phyloP scores from a whole-genome alignment of 2,329 filamentous ascomycete genomes.

The Exophiala sideris region DNA sequence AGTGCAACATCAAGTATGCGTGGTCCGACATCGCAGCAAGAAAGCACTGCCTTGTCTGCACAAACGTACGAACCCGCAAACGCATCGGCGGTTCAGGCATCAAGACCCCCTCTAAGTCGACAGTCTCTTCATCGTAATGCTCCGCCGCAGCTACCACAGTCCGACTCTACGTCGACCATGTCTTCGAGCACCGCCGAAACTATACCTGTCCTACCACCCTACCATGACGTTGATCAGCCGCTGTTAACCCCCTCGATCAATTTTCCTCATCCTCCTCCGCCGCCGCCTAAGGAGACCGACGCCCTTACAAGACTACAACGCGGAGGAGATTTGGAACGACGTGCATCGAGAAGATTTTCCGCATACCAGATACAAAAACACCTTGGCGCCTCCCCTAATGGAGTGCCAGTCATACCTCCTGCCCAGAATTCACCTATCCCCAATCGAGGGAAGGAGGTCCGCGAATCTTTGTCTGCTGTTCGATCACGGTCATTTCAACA shows the following conservation, averaged over 20 bases:
- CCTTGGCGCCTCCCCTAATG: conserved; percentile 73
- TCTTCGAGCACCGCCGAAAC: conserved; percentile 76
- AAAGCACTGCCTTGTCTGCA: not conserved
- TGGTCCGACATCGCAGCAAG: conserved; percentile 13
- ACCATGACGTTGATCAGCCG: conserved; percentile 58
- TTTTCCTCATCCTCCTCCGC: conserved; percentile 74
- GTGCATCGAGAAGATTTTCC: conserved; percentile 90
- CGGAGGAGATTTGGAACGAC: conserved; percentile 85
- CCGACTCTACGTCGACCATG: conserved; percentile 51
- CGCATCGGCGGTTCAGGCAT: not conserved
- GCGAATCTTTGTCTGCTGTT: conserved; percentile 77
- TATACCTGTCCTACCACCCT: conserved; percentile 70
- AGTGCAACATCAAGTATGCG: conserved; percentile 14
- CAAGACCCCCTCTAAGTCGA: conserved; percentile 11
- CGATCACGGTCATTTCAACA: conserved; percentile 57
- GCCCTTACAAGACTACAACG: conserved; percentile 86
- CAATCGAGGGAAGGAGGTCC: conserved; percentile 76
- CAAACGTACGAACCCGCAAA: conserved; percentile 2
- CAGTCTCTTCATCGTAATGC: conserved; percentile 19
- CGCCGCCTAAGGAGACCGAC: conserved; percentile 79
- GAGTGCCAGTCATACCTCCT: conserved; percentile 72
- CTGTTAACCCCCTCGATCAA: conserved; percentile 33
- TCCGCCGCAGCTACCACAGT: conserved; percentile 18
- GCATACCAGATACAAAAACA: conserved; percentile 97
- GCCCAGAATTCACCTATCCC: conserved; percentile 75